phyloP scores from a whole-genome alignment of 768 basidiomycete genomes.

The Podaxis sp. region DNA sequence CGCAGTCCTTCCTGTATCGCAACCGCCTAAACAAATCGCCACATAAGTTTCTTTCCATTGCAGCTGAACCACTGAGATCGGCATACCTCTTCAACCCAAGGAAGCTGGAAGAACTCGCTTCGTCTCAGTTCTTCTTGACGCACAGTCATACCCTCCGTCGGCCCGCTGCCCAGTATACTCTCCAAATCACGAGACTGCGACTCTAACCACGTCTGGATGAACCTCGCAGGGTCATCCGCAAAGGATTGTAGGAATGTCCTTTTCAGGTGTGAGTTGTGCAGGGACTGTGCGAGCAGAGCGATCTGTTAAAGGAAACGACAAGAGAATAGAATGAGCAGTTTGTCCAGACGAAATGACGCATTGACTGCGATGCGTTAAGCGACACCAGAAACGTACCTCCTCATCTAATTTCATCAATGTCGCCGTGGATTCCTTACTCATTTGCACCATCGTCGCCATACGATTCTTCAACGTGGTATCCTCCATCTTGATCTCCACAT shows the following conservation, averaged over 20 bases:
- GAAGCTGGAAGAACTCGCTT: conserved; percentile 87
- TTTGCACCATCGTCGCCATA: conserved; percentile 66
- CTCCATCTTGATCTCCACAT: conserved; percentile 86
- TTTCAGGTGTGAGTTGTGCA: conserved; percentile 85
- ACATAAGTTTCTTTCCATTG: conserved; percentile 2
- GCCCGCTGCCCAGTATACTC: conserved; percentile 83
- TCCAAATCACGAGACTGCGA: conserved; percentile 91
- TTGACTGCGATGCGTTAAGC: not conserved
- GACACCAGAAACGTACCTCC: conserved; percentile 50
- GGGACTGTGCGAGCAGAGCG: conserved; percentile 75
- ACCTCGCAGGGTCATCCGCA: conserved; percentile 68
- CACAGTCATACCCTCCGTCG: conserved; percentile 71
- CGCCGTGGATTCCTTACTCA: conserved; percentile 67
- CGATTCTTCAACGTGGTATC: conserved; percentile 69
- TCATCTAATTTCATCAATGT: conserved; percentile 77
- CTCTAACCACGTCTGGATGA: conserved; percentile 88
- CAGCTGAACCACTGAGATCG: not conserved
- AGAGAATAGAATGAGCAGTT: not conserved
- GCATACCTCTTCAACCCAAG: conserved; percentile 80
- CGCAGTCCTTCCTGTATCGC: conserved; percentile 81
- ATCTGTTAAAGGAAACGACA: conserved; percentile 42
- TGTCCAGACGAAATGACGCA: not conserved
- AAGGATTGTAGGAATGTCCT: conserved; percentile 83
- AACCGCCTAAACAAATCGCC: conserved; percentile 42
- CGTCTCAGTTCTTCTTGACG: conserved; percentile 85